A percentile compares a stretch with the other conserved stretches of the same genome.
phyloP scores from a whole-genome alignment of 768 basidiomycete genomes.

The Lepiota venenata region DNA sequence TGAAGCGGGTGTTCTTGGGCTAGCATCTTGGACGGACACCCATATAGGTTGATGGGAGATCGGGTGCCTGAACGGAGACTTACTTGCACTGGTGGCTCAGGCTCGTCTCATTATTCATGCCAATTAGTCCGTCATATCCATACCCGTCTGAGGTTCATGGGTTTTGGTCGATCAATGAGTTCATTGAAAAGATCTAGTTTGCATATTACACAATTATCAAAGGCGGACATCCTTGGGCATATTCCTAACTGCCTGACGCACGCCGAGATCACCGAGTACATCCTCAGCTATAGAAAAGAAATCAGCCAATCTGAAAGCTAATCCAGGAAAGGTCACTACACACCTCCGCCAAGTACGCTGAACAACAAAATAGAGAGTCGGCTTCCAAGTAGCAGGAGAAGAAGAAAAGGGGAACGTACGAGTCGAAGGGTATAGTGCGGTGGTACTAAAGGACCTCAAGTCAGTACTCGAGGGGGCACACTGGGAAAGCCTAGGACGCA shows the following conservation, averaged over 20 bases:
- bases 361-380: constrained; percentile 10
- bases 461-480: background rate
- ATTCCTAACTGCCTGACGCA: constrained; percentile 64
- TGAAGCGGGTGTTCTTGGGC: too few relatives aligned
- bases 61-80: too few relatives aligned
- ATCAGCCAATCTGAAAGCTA: background rate
- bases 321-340: background rate
- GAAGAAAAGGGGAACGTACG: constrained; percentile 33
- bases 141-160: too few relatives aligned
- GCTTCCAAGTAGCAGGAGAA: background rate
- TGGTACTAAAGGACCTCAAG: constrained; percentile 33
- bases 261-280: constrained; percentile 69
- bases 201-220: background rate
- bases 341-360: constrained; percentile 9
- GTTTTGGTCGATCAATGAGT: background rate
- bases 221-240: constrained; percentile 56
- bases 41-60: too few relatives aligned
- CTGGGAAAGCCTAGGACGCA: background rate
- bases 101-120: too few relatives aligned
- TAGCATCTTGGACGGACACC: too few relatives aligned
- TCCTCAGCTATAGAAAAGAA: constrained; percentile 45
- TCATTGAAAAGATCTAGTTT: background rate
- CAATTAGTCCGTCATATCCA: too few relatives aligned
- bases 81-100: too few relatives aligned
- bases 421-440: constrained; percentile 48